Conservation (phyloP, 768 basidiomycete genomes). For the Naganishia randhawae region DNA sequence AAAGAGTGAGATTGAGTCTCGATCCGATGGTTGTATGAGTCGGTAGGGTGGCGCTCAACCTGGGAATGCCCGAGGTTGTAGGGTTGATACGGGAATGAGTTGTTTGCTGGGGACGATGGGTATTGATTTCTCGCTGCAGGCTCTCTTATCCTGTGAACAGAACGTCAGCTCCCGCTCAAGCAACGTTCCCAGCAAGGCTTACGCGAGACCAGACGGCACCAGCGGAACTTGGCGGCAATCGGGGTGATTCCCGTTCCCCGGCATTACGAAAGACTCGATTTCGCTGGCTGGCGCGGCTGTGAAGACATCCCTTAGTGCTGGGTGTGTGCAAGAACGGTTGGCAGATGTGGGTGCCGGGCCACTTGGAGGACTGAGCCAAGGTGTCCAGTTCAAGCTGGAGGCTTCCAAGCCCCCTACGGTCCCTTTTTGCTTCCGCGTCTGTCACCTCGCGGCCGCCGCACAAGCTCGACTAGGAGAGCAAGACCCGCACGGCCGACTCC, state of each 20-base stretch:
- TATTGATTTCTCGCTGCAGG: background rate
- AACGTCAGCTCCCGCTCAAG: background rate
- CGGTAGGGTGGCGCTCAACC: background rate
- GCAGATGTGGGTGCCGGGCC: too few species aligned
- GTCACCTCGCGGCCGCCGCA: too few species aligned
- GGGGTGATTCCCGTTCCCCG: background rate
- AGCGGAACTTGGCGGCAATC: background rate
- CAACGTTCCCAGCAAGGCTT: background rate
- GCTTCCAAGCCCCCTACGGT: background rate
- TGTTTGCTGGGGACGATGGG: background rate
- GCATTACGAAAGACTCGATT: background rate
- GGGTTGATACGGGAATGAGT: background rate
- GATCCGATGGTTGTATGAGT: background rate
- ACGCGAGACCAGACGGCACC: background rate
- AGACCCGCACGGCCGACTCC: too few species aligned
- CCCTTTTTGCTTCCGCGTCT: background rate
- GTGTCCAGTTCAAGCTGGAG: too few species aligned
- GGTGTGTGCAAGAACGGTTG: background rate
- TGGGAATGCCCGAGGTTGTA: background rate
- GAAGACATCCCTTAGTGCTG: background rate
- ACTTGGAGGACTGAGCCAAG: background rate
- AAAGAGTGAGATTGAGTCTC: constrained; percentile 13
- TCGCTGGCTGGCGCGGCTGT: background rate
- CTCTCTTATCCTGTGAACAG: background rate
- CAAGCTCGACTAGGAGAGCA: too few species aligned